Conservation (phyloP, 2,329 filamentous ascomycete species). For the Zarea fungicola region DNA sequence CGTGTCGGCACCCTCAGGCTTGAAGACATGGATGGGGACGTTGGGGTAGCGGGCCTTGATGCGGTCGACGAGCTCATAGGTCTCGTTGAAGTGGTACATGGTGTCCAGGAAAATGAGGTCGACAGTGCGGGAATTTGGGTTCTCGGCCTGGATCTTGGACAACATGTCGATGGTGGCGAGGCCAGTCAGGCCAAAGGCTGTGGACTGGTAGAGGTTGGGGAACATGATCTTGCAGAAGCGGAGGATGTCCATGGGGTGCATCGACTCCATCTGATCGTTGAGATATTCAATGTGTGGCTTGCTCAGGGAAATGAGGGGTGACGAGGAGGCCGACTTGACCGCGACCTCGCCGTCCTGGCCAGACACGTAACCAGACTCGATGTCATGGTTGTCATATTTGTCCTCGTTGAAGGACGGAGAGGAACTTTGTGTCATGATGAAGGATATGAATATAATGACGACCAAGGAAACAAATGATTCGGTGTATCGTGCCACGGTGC, state of each 20-base stretch:
- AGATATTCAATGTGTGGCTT: slow-evolving; percentile 83
- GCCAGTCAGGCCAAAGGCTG: slow-evolving; percentile 75
- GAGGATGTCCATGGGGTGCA: slow-evolving; percentile 86
- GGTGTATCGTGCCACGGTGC: slow-evolving; percentile 12
- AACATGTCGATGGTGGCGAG: slow-evolving; percentile 83
- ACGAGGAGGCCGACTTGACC: slow-evolving; percentile 28
- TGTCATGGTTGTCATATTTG: slow-evolving; percentile 39
- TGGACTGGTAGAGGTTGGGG: slow-evolving; percentile 83
- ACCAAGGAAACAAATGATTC: slow-evolving; percentile 16
- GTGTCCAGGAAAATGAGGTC: slow-evolving; percentile 80
- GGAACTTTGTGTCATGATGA: slow-evolving; percentile 32
- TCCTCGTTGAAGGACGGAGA: slow-evolving; percentile 36
- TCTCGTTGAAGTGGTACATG: slow-evolving; percentile 76
- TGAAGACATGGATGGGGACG: slow-evolving; percentile 82
- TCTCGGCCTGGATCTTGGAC: slow-evolving; percentile 63
- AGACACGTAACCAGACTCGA: slow-evolving; percentile 84
- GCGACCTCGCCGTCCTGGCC: slow-evolving; percentile 36
- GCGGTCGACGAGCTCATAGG: slow-evolving; percentile 65
- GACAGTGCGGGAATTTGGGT: slow-evolving; percentile 53
- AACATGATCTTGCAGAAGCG: slow-evolving; percentile 89
- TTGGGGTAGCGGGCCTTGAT: slow-evolving; percentile 72
- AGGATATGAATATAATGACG: slow-evolving; percentile 27
- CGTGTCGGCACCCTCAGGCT: slow-evolving; percentile 70
- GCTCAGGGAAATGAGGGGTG: slow-evolving; percentile 80
- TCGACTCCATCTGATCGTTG: slow-evolving; percentile 81